A percentile compares a stretch with the other conserved stretches of the same genome.
Evolutionary conservation across 306 rosid species (phyloP).

Genomic region (Lagenaria siceraria): DNA sequence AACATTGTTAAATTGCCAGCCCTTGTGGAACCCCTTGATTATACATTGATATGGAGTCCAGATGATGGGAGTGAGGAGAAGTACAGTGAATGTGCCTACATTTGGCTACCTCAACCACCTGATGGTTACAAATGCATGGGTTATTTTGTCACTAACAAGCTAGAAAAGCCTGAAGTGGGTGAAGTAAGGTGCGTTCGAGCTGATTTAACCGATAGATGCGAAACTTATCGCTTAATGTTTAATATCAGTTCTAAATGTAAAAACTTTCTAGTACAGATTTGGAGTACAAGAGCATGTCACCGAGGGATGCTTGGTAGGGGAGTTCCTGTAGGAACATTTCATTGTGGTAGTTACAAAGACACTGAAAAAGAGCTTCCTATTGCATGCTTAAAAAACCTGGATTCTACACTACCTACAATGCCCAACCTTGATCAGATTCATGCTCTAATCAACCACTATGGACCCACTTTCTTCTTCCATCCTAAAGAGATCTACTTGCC

Average conservation of each 20-base stretch:
- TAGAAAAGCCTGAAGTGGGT: conserved; percentile 54
- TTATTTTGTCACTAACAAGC: conserved; percentile 46
- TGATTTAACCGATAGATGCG: conserved; percentile 59
- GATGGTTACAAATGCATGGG: conserved; percentile 72
- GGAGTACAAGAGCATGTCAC: conserved; percentile 44
- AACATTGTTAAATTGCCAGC: conserved; percentile 31
- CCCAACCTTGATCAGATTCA: conserved; percentile 60
- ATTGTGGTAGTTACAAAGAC: conserved; percentile 30
- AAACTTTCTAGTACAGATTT: conserved; percentile 38
- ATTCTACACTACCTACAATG: conserved; percentile 40
- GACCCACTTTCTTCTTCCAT: conserved; percentile 80
- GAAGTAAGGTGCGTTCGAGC: conserved; percentile 63
- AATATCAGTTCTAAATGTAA: conserved; percentile 18
- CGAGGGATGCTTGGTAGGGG: conserved; percentile 66
- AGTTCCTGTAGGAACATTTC: conserved; percentile 60
- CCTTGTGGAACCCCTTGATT: conserved; percentile 56
- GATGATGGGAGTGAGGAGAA: conserved; percentile 32
- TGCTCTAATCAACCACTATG: conserved; percentile 72
- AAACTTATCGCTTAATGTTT: conserved; percentile 35
- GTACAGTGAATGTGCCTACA: conserved; percentile 32
- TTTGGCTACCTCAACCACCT: conserved; percentile 81
- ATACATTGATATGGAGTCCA: conserved; percentile 44
- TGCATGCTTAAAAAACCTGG: conserved; percentile 73
- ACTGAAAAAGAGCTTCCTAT: conserved; percentile 40
- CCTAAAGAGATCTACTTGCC: conserved; percentile 77